Conservation (phyloP, 257 asterid genomes). For the Rubia yunnanensis region DNA sequence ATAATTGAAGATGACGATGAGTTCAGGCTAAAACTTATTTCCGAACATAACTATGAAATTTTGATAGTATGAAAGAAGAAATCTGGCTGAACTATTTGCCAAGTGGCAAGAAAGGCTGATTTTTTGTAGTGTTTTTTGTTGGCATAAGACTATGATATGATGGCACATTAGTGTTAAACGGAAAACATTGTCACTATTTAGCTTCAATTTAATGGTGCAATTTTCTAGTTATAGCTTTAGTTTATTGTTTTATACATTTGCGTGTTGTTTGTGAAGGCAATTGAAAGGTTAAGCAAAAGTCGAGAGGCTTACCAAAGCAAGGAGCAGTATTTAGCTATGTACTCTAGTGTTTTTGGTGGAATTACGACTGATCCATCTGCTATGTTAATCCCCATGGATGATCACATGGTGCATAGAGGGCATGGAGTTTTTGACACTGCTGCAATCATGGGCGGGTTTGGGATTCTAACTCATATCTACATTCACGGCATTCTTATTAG, state of each 20-base stretch:
- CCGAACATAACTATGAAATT: not conserved
- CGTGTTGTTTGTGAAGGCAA: conserved; percentile 38
- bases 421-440: conserved; percentile 97
- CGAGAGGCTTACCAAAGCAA: conserved; percentile 44
- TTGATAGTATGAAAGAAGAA: not conserved
- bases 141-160: no score
- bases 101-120: not conserved
- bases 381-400: conserved; percentile 92
- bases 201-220: not conserved
- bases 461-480: conserved; percentile 10
- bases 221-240: not conserved
- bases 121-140: not conserved
- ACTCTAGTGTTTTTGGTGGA: conserved; percentile 79
- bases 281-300: conserved; percentile 45
- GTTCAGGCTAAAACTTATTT: not conserved
- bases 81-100: no score
- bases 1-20: not conserved
- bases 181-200: no score
- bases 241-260: not conserved
- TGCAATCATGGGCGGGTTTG: conserved; percentile 74
- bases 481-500: not conserved
- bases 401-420: conserved; percentile 95
- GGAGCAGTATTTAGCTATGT: conserved; percentile 76
- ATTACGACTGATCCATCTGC: conserved; percentile 79
- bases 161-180: no score